phyloP scores from a whole-genome alignment of 768 basidiomycete species.

The Cystofilobasidium macerans region DNA sequence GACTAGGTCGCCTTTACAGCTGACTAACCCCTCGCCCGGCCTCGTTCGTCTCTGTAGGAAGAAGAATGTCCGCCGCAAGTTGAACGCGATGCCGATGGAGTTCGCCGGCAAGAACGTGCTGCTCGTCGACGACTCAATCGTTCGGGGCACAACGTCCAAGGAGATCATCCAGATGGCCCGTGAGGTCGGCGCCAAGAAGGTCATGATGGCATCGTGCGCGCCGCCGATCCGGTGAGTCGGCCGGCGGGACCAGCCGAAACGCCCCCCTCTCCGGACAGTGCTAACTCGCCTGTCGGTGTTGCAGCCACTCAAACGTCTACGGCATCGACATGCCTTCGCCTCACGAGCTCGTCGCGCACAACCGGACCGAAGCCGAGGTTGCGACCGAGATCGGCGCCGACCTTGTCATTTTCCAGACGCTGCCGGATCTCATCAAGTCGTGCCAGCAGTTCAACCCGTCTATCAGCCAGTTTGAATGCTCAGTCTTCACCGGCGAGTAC shows the following conservation, averaged over 20 bases:
- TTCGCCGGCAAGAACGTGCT: slow-evolving; percentile 85
- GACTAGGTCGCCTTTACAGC: not conserved
- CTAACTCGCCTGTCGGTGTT: not conserved
- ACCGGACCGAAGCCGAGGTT: slow-evolving; percentile 58
- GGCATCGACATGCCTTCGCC: slow-evolving; percentile 99
- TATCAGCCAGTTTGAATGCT: slow-evolving; percentile 79
- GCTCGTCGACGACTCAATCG: slow-evolving; percentile 96
- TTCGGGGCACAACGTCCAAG: slow-evolving; percentile 94
- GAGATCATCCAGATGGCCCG: slow-evolving; percentile 99
- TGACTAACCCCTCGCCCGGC: not conserved
- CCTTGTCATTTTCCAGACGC: slow-evolving; percentile 87
- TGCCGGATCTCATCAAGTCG: slow-evolving; percentile 72
- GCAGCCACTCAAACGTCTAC: slow-evolving; percentile 83
- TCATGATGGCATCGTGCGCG: slow-evolving; percentile 92
- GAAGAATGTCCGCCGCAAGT: slow-evolving; percentile 87
- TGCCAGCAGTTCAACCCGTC: slow-evolving; percentile 72
- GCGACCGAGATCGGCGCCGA: slow-evolving; percentile 82
- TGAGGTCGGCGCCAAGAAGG: slow-evolving; percentile 91
- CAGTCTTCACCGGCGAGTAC: slow-evolving; percentile 94
- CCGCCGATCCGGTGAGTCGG: slow-evolving; percentile 72
- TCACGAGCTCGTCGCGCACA: slow-evolving; percentile 79
- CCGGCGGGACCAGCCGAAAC: not conserved
- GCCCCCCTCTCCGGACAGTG: not conserved
- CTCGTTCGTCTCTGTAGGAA: slow-evolving; percentile 44
- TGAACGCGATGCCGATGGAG: slow-evolving; percentile 98